A percentile compares a stretch with the other conserved stretches of the same genome.
These are phyloP conservation scores for Rhizophora apiculata DNA, from an alignment of 345 rosid genomes.

Conservation along the genomic window DNA sequence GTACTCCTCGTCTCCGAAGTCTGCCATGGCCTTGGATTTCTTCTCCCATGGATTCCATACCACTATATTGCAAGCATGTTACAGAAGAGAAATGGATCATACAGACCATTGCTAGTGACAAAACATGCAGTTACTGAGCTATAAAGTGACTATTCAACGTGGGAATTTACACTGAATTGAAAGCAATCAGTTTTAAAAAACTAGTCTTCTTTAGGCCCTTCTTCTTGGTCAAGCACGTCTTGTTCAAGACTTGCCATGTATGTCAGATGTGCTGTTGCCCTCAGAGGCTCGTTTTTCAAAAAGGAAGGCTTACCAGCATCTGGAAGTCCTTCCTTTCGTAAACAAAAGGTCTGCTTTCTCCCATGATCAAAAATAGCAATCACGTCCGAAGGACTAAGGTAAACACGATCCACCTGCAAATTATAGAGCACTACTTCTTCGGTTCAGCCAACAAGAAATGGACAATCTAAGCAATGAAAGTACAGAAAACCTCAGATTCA, in stretches of 20 bases:
- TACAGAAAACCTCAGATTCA: constrained; percentile 69
- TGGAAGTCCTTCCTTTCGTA: constrained; percentile 80
- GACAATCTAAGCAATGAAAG: too few species aligned
- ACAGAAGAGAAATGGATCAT: too few species aligned
- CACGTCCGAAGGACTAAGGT: constrained; percentile 56
- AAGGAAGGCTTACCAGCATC: constrained; percentile 61
- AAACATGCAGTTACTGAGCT: too few species aligned
- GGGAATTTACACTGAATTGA: too few species aligned
- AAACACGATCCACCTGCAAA: constrained; percentile 75
- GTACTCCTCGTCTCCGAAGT: constrained; percentile 89
- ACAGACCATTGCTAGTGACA: too few species aligned
- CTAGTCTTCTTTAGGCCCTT: too few species aligned
- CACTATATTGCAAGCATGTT: constrained; percentile 34
- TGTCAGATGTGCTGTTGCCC: background rate
- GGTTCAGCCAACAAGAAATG: too few species aligned
- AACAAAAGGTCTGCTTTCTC: constrained; percentile 59
- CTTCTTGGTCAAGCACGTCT: too few species aligned
- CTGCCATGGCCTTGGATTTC: constrained; percentile 68
- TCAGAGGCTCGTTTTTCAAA: background rate
- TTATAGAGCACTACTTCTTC: background rate
- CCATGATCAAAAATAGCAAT: constrained; percentile 80
- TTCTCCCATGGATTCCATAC: constrained; percentile 99
- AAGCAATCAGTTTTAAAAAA: too few species aligned
- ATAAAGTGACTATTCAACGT: too few species aligned
- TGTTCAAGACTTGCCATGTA: too few species aligned